Evolutionary conservation across 2,329 filamentous ascomycete genomes (phyloP), one percentile per base, ranked within the genome.

Genomic region (Ascosphaera apis): DNA sequence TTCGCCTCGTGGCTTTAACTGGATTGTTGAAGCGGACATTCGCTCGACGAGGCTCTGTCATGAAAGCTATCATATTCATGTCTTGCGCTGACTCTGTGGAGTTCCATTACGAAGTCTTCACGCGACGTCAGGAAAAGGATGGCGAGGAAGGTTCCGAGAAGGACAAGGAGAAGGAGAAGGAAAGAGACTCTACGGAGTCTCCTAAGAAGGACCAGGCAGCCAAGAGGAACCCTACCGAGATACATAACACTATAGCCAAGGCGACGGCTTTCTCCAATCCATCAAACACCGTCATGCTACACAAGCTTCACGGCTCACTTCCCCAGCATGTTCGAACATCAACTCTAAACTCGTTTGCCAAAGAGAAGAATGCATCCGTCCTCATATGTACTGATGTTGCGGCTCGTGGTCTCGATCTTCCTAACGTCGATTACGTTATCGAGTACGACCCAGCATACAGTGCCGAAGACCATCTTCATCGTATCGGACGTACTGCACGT

Each of bases 381-480:
- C 67, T 98, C 12, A 69, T 98, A 43, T 91, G 84, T 45, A 98
- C 88, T 1, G 88, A 98, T 49, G 88, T 98, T 35, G 82, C 88
- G 9, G 88, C 88, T 15, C 81, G 88, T 50, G 88, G 88, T 60
- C 72, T 98, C 31, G 88, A 98, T 62, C 70, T 98, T 12, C 86
- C 86, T 1, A 86, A 88, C 35, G 81, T 98, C 36, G 88, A 98
- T 52, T 66, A 93, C 15, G 83, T 98, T 35, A 69, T 98, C 38
- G 88, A 98, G 53, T 95, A 92, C 51, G 88, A 98, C 50, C 84
- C 88, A 0, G 81, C 88, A 2, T 95, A 95, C 56, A 82, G 78
- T 50, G 74, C 82, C 16, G 79, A 84, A 41, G 88, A 98, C 53
- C 88, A 98, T 53, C 67, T 93, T 5, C 88, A 98, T 58, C 76